phyloP scores from a whole-genome alignment of 345 rosid genomes.

The Eucalyptus lansdowneana region DNA sequence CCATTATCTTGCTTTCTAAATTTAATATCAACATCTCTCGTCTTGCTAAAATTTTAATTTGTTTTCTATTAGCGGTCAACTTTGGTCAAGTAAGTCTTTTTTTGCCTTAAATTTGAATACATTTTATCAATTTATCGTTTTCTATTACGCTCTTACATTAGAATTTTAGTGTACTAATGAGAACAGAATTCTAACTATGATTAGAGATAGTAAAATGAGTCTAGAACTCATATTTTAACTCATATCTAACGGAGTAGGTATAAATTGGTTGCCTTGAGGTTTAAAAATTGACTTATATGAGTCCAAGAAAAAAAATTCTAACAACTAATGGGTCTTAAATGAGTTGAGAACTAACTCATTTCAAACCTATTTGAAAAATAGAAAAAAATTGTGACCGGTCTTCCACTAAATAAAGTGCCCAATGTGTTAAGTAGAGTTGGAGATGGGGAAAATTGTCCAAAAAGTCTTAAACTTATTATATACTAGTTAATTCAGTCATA shows the following conservation, averaged over 20 bases:
- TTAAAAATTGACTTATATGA: neutral
- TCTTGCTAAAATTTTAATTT: neutral
- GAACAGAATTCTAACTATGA: too few relatives aligned
- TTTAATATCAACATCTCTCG: too few relatives aligned
- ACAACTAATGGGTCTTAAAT: neutral
- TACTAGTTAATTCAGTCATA: rapidly evolving
- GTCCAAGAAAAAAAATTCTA: neutral
- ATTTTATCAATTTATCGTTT: neutral
- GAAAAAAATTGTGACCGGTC: rapidly evolving
- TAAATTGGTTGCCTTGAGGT: neutral
- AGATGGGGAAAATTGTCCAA: too few relatives aligned
- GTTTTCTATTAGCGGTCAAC: neutral
- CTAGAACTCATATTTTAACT: neutral
- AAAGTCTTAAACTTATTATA: rapidly evolving
- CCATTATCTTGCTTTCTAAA: neutral
- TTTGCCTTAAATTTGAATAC: neutral
- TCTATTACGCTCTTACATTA: neutral
- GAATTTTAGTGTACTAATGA: neutral
- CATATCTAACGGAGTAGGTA: neutral
- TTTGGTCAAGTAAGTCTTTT: neutral
- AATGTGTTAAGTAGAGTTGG: rapidly evolving
- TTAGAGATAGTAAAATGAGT: neutral
- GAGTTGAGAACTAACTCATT: neutral
- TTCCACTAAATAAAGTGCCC: neutral
- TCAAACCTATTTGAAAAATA: neutral